Evolutionary conservation across 2,329 filamentous ascomycete species (phyloP).

Genomic region (Aspergillus hortae): DNA sequence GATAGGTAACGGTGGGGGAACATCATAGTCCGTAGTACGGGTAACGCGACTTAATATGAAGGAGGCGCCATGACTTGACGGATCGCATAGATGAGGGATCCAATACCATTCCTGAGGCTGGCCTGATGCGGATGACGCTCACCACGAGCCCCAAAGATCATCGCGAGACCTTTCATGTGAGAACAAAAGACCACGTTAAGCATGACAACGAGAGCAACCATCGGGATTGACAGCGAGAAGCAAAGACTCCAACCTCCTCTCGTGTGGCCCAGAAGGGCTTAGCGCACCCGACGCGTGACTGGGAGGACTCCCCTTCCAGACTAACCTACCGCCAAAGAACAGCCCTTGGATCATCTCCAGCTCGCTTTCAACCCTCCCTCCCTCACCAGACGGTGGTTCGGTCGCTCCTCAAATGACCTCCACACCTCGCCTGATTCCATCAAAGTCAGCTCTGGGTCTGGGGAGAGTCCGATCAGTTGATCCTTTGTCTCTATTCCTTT

Average conservation of each 20-base stretch:
- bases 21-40: conserved; percentile 4
- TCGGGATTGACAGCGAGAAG: background rate
- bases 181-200: background rate
- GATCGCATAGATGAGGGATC: background rate
- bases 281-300: conserved; percentile 39
- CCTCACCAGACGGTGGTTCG: conserved; percentile 23
- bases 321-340: conserved; percentile 22
- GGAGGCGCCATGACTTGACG: background rate
- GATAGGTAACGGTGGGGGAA: conserved; percentile 1
- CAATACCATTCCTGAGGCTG: background rate
- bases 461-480: conserved; percentile 13
- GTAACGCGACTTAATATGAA: background rate
- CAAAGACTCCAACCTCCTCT: conserved; percentile 13
- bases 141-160: background rate
- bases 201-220: background rate
- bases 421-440: conserved; percentile 12
- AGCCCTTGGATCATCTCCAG: conserved; percentile 14
- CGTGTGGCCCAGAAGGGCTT: conserved; percentile 22
- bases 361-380: conserved; percentile 8
- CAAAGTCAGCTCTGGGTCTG: conserved; percentile 16
- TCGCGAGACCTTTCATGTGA: background rate
- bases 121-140: background rate
- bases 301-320: conserved; percentile 26
- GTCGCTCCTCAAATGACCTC: conserved; percentile 21
- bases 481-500: conserved; percentile 7